phyloP scores from a whole-genome alignment of 2,329 filamentous ascomycete genomes.

The Grosmannia clavigera region DNA sequence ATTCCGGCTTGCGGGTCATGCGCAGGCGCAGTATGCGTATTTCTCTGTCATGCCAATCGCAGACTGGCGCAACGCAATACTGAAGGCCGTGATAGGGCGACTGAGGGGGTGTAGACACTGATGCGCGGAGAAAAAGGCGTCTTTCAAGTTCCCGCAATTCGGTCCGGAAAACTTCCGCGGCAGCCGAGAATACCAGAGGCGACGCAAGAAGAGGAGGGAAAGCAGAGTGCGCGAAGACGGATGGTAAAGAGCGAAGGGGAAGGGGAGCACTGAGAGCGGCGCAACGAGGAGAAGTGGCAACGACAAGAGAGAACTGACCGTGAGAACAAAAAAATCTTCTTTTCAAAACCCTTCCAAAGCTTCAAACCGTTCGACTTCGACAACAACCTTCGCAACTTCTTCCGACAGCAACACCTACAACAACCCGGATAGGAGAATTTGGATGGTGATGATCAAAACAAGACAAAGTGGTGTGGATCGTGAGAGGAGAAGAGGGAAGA shows the following conservation, averaged over 20 bases:
- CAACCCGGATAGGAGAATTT: conserved; percentile 10
- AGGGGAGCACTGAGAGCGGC: neutral
- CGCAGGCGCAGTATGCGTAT: neutral
- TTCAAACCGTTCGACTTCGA: conserved; percentile 10
- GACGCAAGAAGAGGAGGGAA: neutral
- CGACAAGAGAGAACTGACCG: neutral
- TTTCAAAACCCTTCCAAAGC: conserved; percentile 1
- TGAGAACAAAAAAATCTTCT: neutral
- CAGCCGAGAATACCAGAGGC: neutral
- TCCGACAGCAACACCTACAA: conserved; percentile 15
- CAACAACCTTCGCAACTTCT: conserved; percentile 13
- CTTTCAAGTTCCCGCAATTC: neutral
- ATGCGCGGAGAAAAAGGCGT: neutral
- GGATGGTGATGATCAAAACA: conserved; percentile 8
- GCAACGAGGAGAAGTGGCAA: neutral
- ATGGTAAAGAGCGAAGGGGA: neutral
- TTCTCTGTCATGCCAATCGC: neutral
- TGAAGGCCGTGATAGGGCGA: neutral
- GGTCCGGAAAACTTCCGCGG: neutral
- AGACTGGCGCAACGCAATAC: neutral
- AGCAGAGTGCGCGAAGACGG: neutral
- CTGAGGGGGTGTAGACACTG: neutral
- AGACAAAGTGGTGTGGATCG: conserved; percentile 7
- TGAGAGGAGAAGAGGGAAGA: conserved; percentile 5
- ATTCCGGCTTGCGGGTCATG: neutral